phyloP scores from a whole-genome alignment of 805 yeast species.

The Kodamaea neixiangensis region DNA sequence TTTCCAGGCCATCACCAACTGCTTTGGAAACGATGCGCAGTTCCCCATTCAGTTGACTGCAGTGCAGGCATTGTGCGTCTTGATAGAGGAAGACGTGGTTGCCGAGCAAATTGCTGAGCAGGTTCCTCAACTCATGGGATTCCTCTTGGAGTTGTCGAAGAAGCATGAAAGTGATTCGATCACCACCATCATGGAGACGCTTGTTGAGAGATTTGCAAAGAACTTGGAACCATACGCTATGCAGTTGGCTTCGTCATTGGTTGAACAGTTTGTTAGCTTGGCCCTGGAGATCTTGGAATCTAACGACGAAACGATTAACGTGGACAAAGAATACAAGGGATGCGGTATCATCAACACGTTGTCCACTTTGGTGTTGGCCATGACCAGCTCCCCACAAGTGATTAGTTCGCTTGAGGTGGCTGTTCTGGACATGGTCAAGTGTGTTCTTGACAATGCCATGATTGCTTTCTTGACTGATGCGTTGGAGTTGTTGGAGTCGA shows the following conservation, averaged over 20 bases:
- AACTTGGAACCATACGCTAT: conserved; percentile 70
- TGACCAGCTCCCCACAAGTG: conserved; percentile 43
- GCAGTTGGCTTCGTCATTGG: conserved; percentile 54
- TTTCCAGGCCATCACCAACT: conserved; percentile 41
- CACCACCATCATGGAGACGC: conserved; percentile 46
- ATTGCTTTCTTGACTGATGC: conserved; percentile 39
- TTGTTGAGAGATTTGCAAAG: conserved; percentile 44
- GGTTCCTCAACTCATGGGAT: conserved; percentile 48
- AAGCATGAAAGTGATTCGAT: conserved; percentile 44
- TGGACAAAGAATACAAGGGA: conserved; percentile 47
- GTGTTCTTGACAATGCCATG: conserved; percentile 42
- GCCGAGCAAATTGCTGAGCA: conserved; percentile 44
- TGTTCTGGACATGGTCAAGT: conserved; percentile 33
- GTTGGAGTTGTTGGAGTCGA: conserved; percentile 52
- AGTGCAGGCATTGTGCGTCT: conserved; percentile 52
- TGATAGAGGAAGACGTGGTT: conserved; percentile 47
- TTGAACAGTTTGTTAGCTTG: conserved; percentile 70
- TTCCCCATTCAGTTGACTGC: conserved; percentile 53
- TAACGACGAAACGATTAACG: conserved; percentile 18
- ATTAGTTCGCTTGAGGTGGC: conserved; percentile 35
- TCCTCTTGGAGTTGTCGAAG: conserved; percentile 46
- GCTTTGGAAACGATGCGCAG: conserved; percentile 44
- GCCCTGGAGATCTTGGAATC: conserved; percentile 56
- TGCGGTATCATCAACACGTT: conserved; percentile 44
- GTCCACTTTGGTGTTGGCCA: conserved; percentile 44